These are phyloP conservation scores for Aspergillus oerlinghausenensis DNA, from an alignment of 2,329 filamentous ascomycete species.

Conservation along the genomic window DNA sequence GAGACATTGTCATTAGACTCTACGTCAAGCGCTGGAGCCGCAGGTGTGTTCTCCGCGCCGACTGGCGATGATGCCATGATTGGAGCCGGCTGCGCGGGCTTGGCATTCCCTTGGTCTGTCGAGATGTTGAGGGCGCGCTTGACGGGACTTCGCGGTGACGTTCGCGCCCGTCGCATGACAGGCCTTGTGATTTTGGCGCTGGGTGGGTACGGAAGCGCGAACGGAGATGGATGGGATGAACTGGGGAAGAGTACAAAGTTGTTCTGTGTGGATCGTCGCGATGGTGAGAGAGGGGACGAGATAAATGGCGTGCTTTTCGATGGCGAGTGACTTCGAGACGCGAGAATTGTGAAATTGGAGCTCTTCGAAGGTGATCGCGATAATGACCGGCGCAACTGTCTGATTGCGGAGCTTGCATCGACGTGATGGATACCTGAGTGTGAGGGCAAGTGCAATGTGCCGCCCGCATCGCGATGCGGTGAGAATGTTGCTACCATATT, in stretches of 20 bases:
- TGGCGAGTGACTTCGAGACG: slow-evolving; percentile 45
- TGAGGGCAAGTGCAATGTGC: slow-evolving; percentile 80
- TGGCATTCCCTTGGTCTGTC: slow-evolving; percentile 66
- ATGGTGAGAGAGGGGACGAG: slow-evolving; percentile 56
- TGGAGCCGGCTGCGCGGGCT: slow-evolving; percentile 46
- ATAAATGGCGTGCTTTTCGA: slow-evolving; percentile 48
- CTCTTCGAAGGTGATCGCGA: slow-evolving; percentile 89
- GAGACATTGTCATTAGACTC: slow-evolving; percentile 18
- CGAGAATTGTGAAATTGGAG: slow-evolving; percentile 62
- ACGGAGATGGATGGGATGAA: slow-evolving; percentile 47
- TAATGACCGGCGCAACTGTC: slow-evolving; percentile 78
- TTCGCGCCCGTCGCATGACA: slow-evolving; percentile 49
- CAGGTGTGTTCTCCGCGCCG: slow-evolving; percentile 44
- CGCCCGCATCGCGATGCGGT: slow-evolving; percentile 54
- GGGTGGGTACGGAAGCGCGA: slow-evolving; percentile 62
- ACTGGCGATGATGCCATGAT: slow-evolving; percentile 28
- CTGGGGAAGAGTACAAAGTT: slow-evolving; percentile 48
- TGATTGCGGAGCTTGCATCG: slow-evolving; percentile 75
- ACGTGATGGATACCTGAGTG: slow-evolving; percentile 79
- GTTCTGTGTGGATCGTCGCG: slow-evolving; percentile 49
- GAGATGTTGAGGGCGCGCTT: slow-evolving; percentile 71
- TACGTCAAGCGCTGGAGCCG: slow-evolving; percentile 26
- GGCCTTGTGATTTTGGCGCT: slow-evolving; percentile 57
- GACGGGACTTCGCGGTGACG: slow-evolving; percentile 74
- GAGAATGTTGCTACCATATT: slow-evolving; percentile 47